These are phyloP conservation scores for Acorus gramineus DNA, from an alignment of 106 monocot genomes.

Conservation along the genomic window DNA sequence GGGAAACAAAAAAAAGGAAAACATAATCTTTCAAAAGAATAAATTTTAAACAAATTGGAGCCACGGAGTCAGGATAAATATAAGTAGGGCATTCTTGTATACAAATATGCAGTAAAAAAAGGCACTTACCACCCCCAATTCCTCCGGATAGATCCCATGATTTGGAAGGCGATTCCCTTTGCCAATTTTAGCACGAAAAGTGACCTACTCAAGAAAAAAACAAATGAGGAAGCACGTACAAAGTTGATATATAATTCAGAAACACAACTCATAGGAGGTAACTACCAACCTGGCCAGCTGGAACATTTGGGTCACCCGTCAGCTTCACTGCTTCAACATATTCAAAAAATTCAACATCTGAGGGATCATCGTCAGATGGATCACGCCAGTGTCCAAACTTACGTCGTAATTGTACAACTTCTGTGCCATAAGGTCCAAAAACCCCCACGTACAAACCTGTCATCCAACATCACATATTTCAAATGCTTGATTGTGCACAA, in stretches of 20 bases:
- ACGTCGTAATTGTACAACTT: slow-evolving; percentile 67
- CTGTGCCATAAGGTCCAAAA: slow-evolving; percentile 84
- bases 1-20: too few species aligned
- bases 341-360: slow-evolving; percentile 81
- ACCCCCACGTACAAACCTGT: slow-evolving; percentile 87
- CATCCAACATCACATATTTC: slow-evolving; percentile 1
- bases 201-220: slow-evolving; percentile 39
- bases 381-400: slow-evolving; percentile 81
- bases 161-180: slow-evolving; percentile 50
- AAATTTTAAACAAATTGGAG: too few species aligned
- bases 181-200: slow-evolving; percentile 94
- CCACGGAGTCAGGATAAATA: too few species aligned
- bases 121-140: slow-evolving; percentile 79
- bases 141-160: slow-evolving; percentile 74
- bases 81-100: too few species aligned
- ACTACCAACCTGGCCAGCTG: slow-evolving; percentile 72
- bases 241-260: neutral
- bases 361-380: slow-evolving; percentile 19
- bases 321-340: slow-evolving; percentile 92
- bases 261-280: neutral
- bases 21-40: too few species aligned
- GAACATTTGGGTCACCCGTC: slow-evolving; percentile 90
- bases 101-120: neutral
- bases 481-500: neutral
- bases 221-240: neutral